Base-by-base conservation (phyloP, 306 rosid species). In the Rosa persica region DNA sequence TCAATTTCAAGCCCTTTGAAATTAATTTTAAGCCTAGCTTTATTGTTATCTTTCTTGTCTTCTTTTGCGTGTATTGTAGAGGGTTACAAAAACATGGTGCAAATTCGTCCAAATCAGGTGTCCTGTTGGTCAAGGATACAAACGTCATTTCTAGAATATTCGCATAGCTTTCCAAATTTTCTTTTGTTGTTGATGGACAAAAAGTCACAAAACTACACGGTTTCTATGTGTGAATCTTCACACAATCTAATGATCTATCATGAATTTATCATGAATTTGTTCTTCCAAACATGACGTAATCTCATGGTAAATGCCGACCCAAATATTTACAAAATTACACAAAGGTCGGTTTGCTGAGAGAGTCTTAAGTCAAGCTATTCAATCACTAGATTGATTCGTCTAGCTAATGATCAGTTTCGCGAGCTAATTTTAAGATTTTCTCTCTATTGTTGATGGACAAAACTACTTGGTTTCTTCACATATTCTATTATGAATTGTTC, bases 61-160 rank as follows among this genome's bases (percentile, higher is more conserved):
- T 67, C 15, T 27, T 55, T 72, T 5, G 57, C 25, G 13, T 72
- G 22, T 34, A 46, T 11, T 23, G 16, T 16, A 5, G 2, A 54
- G 23, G 60, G 42, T 7, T 27, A 30, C 42, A 38, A 43, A 7
- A 40, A 36, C 80, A 42, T 12, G 62, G 46, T 65, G 62, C 75
- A 58, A 17, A 34, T 13, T 1, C n/a, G 42, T 65, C 75, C 46
- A 44, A 67, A 72, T 8, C 43, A 55, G 25, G 40, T 0, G 65
- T 6, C 15, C 67, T 1, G 2, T 51, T 17, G 44, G 43, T 77
- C 70, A 80, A 72, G 74, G 76, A 44, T 46, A 73, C n/a, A 30
- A 47, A 80, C 80, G 61, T 80, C 77, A 43, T 67, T 81, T 67
- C 49, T 0, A 8, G 77, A 67, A 80, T 73, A 84, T 71, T 55